These are phyloP conservation scores for Acacia concinna DNA, from an alignment of 331 rosid genomes.

Conservation along the genomic window DNA sequence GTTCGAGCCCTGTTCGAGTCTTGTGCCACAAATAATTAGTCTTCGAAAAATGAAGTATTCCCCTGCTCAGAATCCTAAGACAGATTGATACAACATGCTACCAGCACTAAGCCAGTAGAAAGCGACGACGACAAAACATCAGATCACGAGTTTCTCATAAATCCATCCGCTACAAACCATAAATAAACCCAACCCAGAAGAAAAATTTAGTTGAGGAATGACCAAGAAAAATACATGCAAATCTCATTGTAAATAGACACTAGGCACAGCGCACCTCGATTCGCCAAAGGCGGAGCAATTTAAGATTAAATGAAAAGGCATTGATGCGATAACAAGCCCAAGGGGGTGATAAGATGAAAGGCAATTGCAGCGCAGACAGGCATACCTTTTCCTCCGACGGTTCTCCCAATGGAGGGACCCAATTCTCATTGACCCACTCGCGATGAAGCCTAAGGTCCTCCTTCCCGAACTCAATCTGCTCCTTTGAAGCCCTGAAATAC, in stretches of 20 bases:
- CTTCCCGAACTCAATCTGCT: slow-evolving; percentile 44
- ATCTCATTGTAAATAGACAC: not conserved
- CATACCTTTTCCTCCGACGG: slow-evolving; percentile 18
- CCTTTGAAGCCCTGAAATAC: slow-evolving; percentile 50
- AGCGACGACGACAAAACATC: not conserved
- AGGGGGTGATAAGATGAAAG: too few species aligned
- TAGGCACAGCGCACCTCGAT: not conserved
- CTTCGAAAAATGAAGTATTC: not conserved
- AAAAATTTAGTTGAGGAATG: not conserved
- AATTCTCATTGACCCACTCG: slow-evolving; percentile 46
- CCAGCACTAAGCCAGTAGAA: not conserved
- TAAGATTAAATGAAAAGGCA: not conserved
- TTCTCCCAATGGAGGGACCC: slow-evolving; percentile 45
- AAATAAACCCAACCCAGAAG: not conserved
- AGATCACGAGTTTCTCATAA: not conserved
- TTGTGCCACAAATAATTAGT: not conserved
- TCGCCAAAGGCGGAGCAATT: not conserved
- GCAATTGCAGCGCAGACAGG: not conserved
- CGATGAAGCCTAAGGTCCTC: slow-evolving; percentile 53
- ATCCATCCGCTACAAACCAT: not conserved
- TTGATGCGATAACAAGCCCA: not conserved
- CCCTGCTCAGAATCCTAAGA: not conserved
- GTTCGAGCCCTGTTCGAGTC: not conserved
- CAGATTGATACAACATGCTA: not conserved
- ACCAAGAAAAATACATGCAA: not conserved